These are phyloP conservation scores for Zymoseptoria brevis DNA, from an alignment of 2,329 filamentous ascomycete species.

Conservation along the genomic window DNA sequence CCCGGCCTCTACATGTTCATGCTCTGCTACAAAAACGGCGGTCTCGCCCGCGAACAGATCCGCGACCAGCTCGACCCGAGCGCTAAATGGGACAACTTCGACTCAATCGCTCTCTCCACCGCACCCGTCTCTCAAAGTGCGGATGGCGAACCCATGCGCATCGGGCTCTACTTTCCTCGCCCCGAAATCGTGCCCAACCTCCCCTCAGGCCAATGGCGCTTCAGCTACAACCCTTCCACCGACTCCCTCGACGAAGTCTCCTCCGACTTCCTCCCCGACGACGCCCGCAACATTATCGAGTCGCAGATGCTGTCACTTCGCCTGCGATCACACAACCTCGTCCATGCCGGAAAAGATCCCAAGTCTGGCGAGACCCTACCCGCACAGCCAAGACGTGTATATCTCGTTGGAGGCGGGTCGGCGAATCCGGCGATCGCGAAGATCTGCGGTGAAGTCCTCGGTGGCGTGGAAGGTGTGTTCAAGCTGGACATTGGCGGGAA, in stretches of 20 bases:
- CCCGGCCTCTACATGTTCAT: conserved; percentile 97
- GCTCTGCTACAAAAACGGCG: conserved; percentile 99
- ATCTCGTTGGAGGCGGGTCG: conserved; percentile 88
- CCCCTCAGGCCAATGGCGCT: conserved; percentile 77
- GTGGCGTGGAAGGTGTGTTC: conserved; percentile 82
- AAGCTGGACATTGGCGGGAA: conserved; percentile 90
- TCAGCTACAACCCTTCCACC: conserved; percentile 49
- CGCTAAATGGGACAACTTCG: conserved; percentile 69
- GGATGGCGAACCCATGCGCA: conserved; percentile 53
- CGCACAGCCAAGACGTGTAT: conserved; percentile 78
- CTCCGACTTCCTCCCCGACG: conserved; percentile 47
- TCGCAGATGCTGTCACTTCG: conserved; percentile 90
- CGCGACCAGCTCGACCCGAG: conserved; percentile 61
- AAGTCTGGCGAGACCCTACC: conserved; percentile 53
- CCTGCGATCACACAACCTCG: conserved; percentile 71
- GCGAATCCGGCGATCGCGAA: conserved; percentile 82
- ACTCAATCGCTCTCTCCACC: conserved; percentile 60
- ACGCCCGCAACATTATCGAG: conserved; percentile 82
- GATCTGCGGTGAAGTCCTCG: conserved; percentile 79
- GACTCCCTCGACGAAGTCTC: conserved; percentile 35
- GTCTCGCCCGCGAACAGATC: conserved; percentile 81
- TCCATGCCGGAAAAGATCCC: conserved; percentile 35
- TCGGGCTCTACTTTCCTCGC: conserved; percentile 91
- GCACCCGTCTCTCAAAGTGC: conserved; percentile 59
- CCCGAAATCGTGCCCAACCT: conserved; percentile 95